phyloP scores from a whole-genome alignment of 2,329 filamentous ascomycete species.

The Cryphonectria naterciae region DNA sequence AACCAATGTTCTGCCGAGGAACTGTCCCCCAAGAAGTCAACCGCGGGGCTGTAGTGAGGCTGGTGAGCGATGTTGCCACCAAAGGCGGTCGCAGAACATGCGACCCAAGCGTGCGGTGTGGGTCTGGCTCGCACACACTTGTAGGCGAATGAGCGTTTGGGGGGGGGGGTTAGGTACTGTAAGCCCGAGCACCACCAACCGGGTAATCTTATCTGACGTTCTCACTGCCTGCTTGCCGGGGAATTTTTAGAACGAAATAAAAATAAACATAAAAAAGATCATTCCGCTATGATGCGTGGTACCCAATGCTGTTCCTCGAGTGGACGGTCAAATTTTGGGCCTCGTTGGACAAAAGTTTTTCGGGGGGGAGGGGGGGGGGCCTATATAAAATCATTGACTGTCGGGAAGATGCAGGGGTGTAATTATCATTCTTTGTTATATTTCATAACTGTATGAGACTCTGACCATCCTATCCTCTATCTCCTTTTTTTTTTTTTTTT shows the following conservation, averaged over 20 bases:
- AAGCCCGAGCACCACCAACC: not conserved
- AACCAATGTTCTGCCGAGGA: not conserved
- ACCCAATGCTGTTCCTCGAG: not conserved
- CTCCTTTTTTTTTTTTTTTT: not conserved
- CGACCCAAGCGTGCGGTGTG: constrained; percentile 7
- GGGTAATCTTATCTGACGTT: not conserved
- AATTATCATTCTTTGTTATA: not conserved
- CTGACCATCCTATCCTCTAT: not conserved
- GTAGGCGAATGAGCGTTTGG: constrained; percentile 12
- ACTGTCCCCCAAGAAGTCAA: not conserved
- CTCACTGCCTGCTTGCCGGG: not conserved
- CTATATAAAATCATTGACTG: not conserved
- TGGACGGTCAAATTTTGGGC: constrained; percentile 15
- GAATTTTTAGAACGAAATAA: not conserved
- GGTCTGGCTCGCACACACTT: constrained; percentile 2
- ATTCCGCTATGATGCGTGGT: not conserved
- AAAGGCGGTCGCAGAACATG: constrained; percentile 11
- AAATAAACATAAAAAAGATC: not conserved
- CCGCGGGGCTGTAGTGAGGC: constrained; percentile 20
- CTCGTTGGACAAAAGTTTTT: not conserved
- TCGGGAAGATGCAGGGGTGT: not conserved
- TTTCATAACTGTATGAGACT: not conserved
- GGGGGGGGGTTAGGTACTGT: not conserved
- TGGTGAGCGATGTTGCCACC: constrained; percentile 16
- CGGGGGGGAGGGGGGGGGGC: not conserved